These are phyloP conservation scores for Pseudopyrenochaeta lycopersici DNA, from an alignment of 2,329 filamentous ascomycete genomes.

Conservation along the genomic window DNA sequence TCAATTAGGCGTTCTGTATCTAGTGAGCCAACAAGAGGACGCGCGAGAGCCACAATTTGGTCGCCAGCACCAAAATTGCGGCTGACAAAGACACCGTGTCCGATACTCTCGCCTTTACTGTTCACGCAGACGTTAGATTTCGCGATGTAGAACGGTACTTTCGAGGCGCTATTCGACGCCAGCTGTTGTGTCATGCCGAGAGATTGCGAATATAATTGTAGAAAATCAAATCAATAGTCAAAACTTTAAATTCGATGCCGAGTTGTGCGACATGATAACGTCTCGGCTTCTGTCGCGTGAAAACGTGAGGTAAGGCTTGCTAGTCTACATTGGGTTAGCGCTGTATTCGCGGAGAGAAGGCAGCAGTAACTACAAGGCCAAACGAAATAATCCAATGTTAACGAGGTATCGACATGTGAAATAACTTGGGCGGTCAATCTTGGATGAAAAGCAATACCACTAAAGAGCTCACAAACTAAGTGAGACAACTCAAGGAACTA, in stretches of 20 bases:
- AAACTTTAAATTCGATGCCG: background rate
- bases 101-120: constrained; percentile 34
- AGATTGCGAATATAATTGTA: background rate
- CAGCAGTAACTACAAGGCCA: no score
- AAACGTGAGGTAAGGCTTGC: background rate
- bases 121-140: background rate
- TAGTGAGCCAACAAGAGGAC: constrained; percentile 64
- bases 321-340: background rate
- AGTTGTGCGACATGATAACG: background rate
- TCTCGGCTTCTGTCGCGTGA: background rate
- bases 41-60: constrained; percentile 58
- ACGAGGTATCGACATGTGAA: no score
- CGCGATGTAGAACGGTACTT: background rate
- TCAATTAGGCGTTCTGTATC: constrained; percentile 61
- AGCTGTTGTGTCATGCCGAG: background rate
- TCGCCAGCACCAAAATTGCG: constrained; percentile 59
- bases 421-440: no score
- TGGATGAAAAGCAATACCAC: no score
- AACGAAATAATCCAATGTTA: no score
- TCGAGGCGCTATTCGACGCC: background rate
- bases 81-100: constrained; percentile 65
- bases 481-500: background rate
- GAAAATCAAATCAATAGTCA: background rate
- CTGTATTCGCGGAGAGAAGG: background rate
- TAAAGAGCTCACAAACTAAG: no score